These are phyloP conservation scores for Umbilicaria muhlenbergii DNA, from an alignment of 495 filamentous ascomycete genomes.

Conservation along the genomic window DNA sequence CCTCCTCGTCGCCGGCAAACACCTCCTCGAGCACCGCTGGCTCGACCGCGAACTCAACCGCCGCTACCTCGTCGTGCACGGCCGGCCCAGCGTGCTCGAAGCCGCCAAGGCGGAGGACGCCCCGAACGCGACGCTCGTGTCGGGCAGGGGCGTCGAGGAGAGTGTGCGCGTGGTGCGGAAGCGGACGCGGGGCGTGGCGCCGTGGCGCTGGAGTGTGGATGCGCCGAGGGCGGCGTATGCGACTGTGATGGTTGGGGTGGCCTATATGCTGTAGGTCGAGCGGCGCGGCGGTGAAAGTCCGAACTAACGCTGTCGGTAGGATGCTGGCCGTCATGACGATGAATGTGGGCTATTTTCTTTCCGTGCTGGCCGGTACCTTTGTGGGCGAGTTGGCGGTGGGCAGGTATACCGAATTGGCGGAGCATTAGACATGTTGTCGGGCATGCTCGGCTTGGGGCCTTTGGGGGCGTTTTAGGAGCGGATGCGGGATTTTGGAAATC, in stretches of 20 bases:
- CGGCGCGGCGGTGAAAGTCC: neutral
- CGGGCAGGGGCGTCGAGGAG: constrained; percentile 58
- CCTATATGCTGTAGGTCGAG: constrained; percentile 75
- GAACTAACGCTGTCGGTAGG: constrained; percentile 24
- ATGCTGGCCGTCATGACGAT: constrained; percentile 98
- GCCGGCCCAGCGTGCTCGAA: constrained; percentile 39
- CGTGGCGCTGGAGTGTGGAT: constrained; percentile 71
- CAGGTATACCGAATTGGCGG: constrained; percentile 23
- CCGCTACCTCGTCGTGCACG: constrained; percentile 59
- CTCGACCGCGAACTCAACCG: constrained; percentile 49
- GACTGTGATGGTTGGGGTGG: constrained; percentile 54
- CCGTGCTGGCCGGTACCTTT: constrained; percentile 69
- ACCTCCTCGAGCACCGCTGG: constrained; percentile 38
- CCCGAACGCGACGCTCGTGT: constrained; percentile 40
- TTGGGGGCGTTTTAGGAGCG: no score
- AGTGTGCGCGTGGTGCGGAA: constrained; percentile 51
- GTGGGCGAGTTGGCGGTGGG: constrained; percentile 71
- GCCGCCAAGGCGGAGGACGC: constrained; percentile 38
- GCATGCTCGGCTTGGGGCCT: no score
- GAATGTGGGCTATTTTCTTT: constrained; percentile 93
- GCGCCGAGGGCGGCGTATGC: constrained; percentile 53
- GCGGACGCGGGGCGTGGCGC: constrained; percentile 29
- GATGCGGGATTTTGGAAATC: no score
- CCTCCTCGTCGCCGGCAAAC: constrained; percentile 49
- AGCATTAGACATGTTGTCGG: no score